Evolutionary conservation across 805 yeast genomes (phyloP), one percentile per base, ranked within the genome.

Genomic region (Sugiyamaella chiloensis): DNA sequence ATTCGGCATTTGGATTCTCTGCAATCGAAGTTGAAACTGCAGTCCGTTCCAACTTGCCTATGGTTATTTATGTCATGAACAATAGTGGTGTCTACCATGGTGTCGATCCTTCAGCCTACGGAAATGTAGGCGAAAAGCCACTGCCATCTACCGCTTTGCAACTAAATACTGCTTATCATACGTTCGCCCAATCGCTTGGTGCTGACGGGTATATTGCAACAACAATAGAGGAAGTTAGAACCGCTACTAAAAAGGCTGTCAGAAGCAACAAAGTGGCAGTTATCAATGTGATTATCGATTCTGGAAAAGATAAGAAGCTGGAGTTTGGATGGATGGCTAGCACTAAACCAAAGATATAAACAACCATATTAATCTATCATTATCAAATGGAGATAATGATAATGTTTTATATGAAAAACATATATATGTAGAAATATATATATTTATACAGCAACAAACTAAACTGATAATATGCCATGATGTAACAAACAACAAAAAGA

Each of bases 71-170:
- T 21, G 79, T 83, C n/a, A 80, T 83, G 83, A 83, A 83, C 63
- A 83, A 83, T 60, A 75, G 82, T 24, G 90, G 90, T 1, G 79
- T 83, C 2, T 83, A 83, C 60, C 85, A 81, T 52, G 90, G 90
- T 1, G 68, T 73, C 7, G 74, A 69, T 17, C 66, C 67, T 1
- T 42, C 51, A 0, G 56, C 63, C 7, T 61, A 64, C 40, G 52
- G 57, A 2, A 51, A 56, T 2, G 58, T 56, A 1, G 51, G 40
- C 7, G 45, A 46, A 1, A 46, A 50, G 31, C 67, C 66, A 2
- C 59, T 76, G 30, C 84, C 85, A 0, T 72, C 86, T 0, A 83
- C 87, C 1, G 83, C 85, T 0, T 62, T 83, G 32, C 70, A 81
- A 20, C 68, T 71, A 40, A 69, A 77, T 21, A 79, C 84, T 1